Evolutionary conservation across 1,284 basidiomycete species (phyloP), one percentile per base, ranked within the genome.

Genomic region (Cryptococcus amylolentus): DNA sequence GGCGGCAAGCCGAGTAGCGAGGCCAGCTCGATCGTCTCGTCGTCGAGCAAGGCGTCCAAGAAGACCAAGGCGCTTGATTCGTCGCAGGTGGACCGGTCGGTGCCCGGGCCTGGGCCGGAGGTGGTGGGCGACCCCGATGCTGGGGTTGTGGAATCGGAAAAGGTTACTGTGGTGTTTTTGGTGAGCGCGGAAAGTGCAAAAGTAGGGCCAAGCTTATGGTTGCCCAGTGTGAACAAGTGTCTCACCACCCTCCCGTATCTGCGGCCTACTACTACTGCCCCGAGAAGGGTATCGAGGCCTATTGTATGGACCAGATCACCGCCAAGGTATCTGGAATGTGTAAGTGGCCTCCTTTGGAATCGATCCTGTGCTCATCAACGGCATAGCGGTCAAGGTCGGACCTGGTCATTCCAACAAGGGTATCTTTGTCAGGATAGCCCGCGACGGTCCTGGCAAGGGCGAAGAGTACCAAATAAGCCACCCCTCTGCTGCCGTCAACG

Each of bases 201-300:
- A 23, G 9, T 46, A 46, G 26, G 20, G 20, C 13, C 14, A 40
- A 51, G 31, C 41, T 46, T 42, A 16, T 20, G 16, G 27, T 23
- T 7, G 9, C 35, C 8, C 61, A 78, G 76, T 88, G 87, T 27
- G 87, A 89, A 70, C 91, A 95, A 77, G 86, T 97, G 43, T 96
- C 91, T 9, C 95, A 98, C 78, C 95, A 98, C 69, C 96, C 95
- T 0, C 95, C 95, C 2, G 84, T 98, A 43, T 96, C 91, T 1
- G 87, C 90, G 1, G 97, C 88, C 72, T 86, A 86, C 65, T 89
- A 89, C n/a, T 69, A 78, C 12, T 92, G 89, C 71, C 89, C 90
- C 0, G 79, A 84, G 52, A 83, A 85, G 26, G 82, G 83, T n/a
- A 72, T 92, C 47, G 86, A 89, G 67, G 80, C 90, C 68, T 78